Percentiles rank a stretch among this genome's conserved stretches.
Evolutionary conservation across 2,329 filamentous ascomycete species (phyloP).

Genomic region (Paecilomyces variotii): DNA sequence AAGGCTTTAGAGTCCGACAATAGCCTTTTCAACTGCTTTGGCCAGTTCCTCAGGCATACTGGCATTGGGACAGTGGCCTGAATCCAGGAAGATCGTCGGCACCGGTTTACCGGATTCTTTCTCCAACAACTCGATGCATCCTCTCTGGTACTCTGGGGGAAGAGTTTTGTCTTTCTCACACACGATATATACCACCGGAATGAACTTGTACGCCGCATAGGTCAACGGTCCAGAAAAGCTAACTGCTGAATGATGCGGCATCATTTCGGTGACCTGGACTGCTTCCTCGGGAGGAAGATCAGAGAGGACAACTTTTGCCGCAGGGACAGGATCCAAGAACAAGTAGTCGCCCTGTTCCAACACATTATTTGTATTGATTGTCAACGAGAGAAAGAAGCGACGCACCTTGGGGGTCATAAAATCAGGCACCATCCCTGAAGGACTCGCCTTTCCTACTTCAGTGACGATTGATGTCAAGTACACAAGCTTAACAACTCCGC

Average conservation of each 20-base stretch:
- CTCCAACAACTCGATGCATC: conserved; percentile 22
- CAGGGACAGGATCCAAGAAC: conserved; percentile 1
- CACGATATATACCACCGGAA: conserved; percentile 26
- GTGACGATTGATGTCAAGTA: conserved; percentile 14
- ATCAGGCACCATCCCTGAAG: conserved; percentile 1
- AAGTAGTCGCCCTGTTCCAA: conserved; percentile 4
- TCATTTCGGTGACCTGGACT: conserved; percentile 8
- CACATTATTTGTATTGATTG: neutral
- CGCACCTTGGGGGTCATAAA: conserved; percentile 1
- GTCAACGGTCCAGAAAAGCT: conserved; percentile 22
- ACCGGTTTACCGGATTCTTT: conserved; percentile 23
- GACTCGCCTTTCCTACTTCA: conserved; percentile 1
- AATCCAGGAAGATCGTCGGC: conserved; percentile 21
- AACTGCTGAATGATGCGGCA: conserved; percentile 18
- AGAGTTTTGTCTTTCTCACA: conserved; percentile 22
- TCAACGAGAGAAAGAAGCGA: neutral
- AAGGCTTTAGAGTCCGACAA: neutral
- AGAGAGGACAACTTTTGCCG: neutral
- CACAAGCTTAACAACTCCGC: conserved; percentile 18
- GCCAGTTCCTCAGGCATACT: conserved; percentile 14
- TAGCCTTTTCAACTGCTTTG: conserved; percentile 6
- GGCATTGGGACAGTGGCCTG: conserved; percentile 21
- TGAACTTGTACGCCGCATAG: conserved; percentile 23
- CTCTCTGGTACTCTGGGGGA: conserved; percentile 17
- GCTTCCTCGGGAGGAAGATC: conserved; percentile 3